Base-by-base conservation (phyloP, 2,329 filamentous ascomycete genomes). In the Claviceps africana region DNA sequence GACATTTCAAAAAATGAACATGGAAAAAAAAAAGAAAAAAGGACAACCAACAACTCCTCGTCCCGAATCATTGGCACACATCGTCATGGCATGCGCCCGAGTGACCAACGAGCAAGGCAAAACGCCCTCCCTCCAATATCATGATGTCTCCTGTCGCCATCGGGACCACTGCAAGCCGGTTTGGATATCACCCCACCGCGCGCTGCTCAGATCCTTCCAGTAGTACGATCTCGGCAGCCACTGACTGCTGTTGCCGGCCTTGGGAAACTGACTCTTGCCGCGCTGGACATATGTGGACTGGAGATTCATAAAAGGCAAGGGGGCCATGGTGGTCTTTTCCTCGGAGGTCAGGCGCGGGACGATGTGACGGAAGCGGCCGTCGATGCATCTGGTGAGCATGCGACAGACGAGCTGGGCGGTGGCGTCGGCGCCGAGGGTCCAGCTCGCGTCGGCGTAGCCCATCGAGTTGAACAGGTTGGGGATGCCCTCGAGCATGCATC, bases 371-470 rank as follows among this genome's bases (percentile, higher is more conserved):
- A 28, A 45, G 5, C 49, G 46, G 22, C 33, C 39, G 11, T 13
- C 1, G 1, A 37, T 44, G 30, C 28, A 22, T 11, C n/a, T 30
- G 21, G 31, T 33, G 2, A 54, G 19, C n/a, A 54, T 30, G 28
- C 53, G 49, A 28, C 49, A 54, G 45, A 47, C 50, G 17, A 54
- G 49, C 25, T 54, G 53, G 9, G 53, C 49, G 13, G 49, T 51
- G 25, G 50, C 50, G 15, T 55, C 80, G 2, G 78, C 74, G 6
- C 79, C 80, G 0, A 82, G 72, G 0, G 82, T 85, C 82, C 82
- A 86, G 0, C 74, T 75, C 0, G 75, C 74, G 47, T 81, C 77
- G n/a, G 76, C 75, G 63, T 85, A 85, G 8, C 82, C 82, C 30
- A 81, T 68, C 44, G 82, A 70, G 51, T 79, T 69, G 2, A 72